Base-by-base conservation (phyloP, 768 basidiomycete genomes). In the Vararia minispora region DNA sequence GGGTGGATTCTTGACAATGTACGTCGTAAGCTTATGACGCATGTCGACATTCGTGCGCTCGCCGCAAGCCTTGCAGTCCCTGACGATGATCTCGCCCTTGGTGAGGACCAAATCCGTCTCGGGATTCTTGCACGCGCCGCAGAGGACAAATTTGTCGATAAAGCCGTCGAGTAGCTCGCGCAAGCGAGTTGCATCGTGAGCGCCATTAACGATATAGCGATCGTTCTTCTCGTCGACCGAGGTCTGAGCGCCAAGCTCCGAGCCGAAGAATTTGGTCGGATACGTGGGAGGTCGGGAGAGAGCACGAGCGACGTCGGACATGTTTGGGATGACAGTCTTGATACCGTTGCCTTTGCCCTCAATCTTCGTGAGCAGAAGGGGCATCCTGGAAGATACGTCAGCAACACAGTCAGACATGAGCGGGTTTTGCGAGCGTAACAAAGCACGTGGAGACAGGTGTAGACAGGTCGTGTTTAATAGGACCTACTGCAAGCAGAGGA, bases 321-420 rank as follows among this genome's bases (percentile, higher is more conserved):
- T 97, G 65, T 99, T 99, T 14, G 92, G 92, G 38, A 97, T 65
- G 55, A 99, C 92, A 32, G 95, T 99, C 69, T 99, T 99, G 65
- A 99, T 98, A 53, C 95, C 95, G 59, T 99, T 99, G 44, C 95
- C 95, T 62, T 91, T 92, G 53, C 95, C 95, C 65, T 99, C 95
- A 25, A 98, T 91, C 69, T 98, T 98, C 46, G 85, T 94, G 47
- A 76, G 72, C 45, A 99, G 75, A 42, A 91, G 58, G 40, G 95
- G 95, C 95, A 99, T 99, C 48, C 89, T 92, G 35, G 20, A 20
- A n/a, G 13, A 5, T 33, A 27, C 22, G n/a, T n/a, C n/a, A n/a
- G n/a, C n/a, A n/a, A n/a, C n/a, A n/a, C n/a, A n/a, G n/a, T n/a
- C n/a, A n/a, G n/a, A n/a, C n/a, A n/a, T n/a, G 22, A 35, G 27